These are phyloP conservation scores for Laguncularia racemosa DNA, from an alignment of 345 rosid genomes.

Conservation along the genomic window DNA sequence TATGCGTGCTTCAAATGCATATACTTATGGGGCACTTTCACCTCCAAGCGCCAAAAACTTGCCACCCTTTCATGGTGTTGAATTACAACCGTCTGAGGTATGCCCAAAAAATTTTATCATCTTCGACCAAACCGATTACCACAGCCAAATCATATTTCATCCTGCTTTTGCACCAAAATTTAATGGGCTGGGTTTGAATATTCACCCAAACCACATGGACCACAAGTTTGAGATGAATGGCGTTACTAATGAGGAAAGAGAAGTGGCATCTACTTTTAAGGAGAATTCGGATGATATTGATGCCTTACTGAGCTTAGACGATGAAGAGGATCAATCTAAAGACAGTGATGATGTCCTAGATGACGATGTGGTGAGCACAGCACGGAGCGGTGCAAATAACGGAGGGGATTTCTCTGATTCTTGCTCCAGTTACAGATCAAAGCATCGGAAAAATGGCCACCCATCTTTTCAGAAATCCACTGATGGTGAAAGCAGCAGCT, in stretches of 20 bases:
- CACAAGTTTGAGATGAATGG: conserved; percentile 30
- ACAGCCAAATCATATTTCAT: conserved; percentile 71
- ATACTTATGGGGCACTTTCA: conserved; percentile 40
- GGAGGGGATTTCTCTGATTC: conserved; percentile 49
- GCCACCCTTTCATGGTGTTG: conserved; percentile 46
- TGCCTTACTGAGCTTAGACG: conserved; percentile 65
- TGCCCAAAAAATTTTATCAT: conserved; percentile 59
- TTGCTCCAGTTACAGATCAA: conserved; percentile 36
- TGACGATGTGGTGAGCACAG: conserved; percentile 72
- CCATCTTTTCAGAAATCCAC: conserved; percentile 34
- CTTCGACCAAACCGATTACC: conserved; percentile 59
- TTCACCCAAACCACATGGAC: conserved; percentile 26
- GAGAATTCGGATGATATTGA: conserved; percentile 88
- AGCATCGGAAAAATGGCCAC: conserved; percentile 21
- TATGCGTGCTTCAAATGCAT: conserved; percentile 33
- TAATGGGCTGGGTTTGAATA: conserved; percentile 30
- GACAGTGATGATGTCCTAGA: conserved; percentile 22
- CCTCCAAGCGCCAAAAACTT: conserved; percentile 46
- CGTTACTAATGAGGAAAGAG: conserved; percentile 29
- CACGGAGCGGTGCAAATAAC: conserved; percentile 39
- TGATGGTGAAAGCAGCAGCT: conserved; percentile 25
- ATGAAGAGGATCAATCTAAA: conserved; percentile 29
- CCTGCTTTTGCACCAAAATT: conserved; percentile 61
- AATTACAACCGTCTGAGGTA: conserved; percentile 60
- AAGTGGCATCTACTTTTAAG: conserved; percentile 36